Conservation (phyloP, 164 flowering plant genomes). For the Litsea cubeba region DNA sequence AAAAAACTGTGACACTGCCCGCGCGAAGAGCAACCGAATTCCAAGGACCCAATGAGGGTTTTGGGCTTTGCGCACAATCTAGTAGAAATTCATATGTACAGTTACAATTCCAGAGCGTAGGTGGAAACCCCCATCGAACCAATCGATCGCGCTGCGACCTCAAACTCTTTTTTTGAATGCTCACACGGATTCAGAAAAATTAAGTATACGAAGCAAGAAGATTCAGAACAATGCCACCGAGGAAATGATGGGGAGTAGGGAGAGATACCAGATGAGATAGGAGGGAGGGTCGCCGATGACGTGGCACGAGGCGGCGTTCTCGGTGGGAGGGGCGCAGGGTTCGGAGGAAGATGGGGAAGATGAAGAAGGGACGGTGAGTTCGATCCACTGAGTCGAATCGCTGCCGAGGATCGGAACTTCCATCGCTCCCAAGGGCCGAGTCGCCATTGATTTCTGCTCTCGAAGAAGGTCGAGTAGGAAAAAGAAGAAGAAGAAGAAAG, state of each 20-base stretch:
- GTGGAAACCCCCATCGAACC: too few species aligned
- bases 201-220: background rate
- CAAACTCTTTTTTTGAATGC: too few species aligned
- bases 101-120: too few species aligned
- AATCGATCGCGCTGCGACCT: too few species aligned
- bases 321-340: constrained; percentile 27
- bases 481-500: background rate
- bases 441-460: constrained; percentile 9
- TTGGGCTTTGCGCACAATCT: too few species aligned
- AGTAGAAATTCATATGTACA: too few species aligned
- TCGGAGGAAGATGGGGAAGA: constrained; percentile 13
- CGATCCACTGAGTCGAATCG: constrained; percentile 48
- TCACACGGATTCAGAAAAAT: too few species aligned
- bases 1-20: too few species aligned
- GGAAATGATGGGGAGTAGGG: background rate
- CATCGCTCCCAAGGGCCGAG: constrained; percentile 37
- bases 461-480: background rate
- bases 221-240: background rate
- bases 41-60: too few species aligned
- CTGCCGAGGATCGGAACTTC: constrained; percentile 59
- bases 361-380: constrained; percentile 38
- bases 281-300: constrained; percentile 39
- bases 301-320: constrained; percentile 46
- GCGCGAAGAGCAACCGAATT: too few species aligned
- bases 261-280: constrained; percentile 47